Evolutionary conservation across 768 basidiomycete species (phyloP).

Genomic region (Mycena crocata): DNA sequence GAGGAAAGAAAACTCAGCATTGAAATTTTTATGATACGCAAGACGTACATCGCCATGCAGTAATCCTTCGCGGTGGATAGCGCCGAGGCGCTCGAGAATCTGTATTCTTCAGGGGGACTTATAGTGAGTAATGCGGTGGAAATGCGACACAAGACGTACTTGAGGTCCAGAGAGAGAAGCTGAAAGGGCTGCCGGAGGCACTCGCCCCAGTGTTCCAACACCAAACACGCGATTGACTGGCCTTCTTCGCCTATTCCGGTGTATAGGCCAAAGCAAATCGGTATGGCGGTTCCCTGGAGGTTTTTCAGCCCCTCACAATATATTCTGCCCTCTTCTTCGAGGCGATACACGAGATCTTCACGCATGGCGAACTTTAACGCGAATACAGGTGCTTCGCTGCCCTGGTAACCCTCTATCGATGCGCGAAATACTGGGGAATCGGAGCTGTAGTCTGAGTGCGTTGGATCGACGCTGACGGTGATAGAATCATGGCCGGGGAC

Average conservation of each 20-base stretch:
- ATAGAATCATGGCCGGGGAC: constrained; percentile 14
- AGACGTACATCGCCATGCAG: constrained; percentile 46
- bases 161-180: constrained; percentile 42
- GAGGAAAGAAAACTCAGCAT: constrained; percentile 1
- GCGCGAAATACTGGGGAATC: constrained; percentile 54
- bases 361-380: constrained; percentile 54
- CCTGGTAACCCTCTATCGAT: constrained; percentile 32
- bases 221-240: constrained; percentile 50
- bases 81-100: constrained; percentile 46
- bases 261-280: constrained; percentile 50
- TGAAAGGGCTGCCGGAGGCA: constrained; percentile 45
- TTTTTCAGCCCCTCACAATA: constrained; percentile 40
- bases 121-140: not conserved
- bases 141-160: constrained; percentile 42
- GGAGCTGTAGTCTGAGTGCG: constrained; percentile 48
- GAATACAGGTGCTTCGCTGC: constrained; percentile 7
- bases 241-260: constrained; percentile 45
- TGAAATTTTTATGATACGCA: not conserved
- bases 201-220: constrained; percentile 52
- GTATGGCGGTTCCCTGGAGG: constrained; percentile 39
- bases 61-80: constrained; percentile 49
- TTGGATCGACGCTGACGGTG: constrained; percentile 46
- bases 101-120: constrained; percentile 38
- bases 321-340: constrained; percentile 48
- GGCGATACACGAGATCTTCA: constrained; percentile 49